A percentile compares a stretch with the other conserved stretches of the same genome.
Conservation (phyloP, 2,329 filamentous ascomycete species). For the Phialophora tarda region DNA sequence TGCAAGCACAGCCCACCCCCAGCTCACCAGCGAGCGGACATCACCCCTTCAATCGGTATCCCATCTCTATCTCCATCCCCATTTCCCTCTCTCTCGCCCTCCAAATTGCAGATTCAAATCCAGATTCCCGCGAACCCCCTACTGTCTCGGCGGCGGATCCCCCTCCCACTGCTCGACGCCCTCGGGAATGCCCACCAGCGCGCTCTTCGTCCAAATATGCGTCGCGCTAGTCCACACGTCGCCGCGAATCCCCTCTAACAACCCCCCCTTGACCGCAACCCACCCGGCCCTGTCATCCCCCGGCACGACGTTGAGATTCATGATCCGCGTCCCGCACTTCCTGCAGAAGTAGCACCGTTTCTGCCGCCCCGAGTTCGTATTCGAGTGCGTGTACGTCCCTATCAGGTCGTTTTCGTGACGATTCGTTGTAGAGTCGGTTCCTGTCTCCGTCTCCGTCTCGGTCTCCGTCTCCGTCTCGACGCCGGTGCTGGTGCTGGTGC, state of each 20-base stretch:
- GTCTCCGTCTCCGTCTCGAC: too few relatives aligned
- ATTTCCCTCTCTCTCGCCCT: not conserved
- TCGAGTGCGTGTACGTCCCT: constrained; percentile 56
- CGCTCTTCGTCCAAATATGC: constrained; percentile 71
- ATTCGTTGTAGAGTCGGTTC: constrained; percentile 3
- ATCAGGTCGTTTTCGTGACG: constrained; percentile 28
- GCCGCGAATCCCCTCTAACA: constrained; percentile 68
- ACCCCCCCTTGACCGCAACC: constrained; percentile 70
- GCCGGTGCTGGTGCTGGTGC: constrained; percentile 40
- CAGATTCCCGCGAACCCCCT: not conserved
- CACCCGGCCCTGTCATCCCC: constrained; percentile 65
- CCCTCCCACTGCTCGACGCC: constrained; percentile 64
- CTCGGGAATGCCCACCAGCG: constrained; percentile 72
- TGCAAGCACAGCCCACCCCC: too few relatives aligned
- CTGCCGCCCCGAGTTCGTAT: constrained; percentile 62
- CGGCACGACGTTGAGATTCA: constrained; percentile 64
- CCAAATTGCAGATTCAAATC: not conserved
- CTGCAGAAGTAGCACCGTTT: constrained; percentile 72
- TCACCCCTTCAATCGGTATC: too few relatives aligned
- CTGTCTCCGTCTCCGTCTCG: too few relatives aligned
- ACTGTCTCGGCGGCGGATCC: constrained; percentile 48
- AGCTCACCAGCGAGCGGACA: too few relatives aligned
- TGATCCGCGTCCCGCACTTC: constrained; percentile 67
- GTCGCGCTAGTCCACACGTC: constrained; percentile 62
- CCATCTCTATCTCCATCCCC: not conserved